A percentile compares a stretch with the other conserved stretches of the same genome.
Evolutionary conservation across 2,329 filamentous ascomycete species (phyloP).

Genomic region (Tolypocladium ovalisporum): DNA sequence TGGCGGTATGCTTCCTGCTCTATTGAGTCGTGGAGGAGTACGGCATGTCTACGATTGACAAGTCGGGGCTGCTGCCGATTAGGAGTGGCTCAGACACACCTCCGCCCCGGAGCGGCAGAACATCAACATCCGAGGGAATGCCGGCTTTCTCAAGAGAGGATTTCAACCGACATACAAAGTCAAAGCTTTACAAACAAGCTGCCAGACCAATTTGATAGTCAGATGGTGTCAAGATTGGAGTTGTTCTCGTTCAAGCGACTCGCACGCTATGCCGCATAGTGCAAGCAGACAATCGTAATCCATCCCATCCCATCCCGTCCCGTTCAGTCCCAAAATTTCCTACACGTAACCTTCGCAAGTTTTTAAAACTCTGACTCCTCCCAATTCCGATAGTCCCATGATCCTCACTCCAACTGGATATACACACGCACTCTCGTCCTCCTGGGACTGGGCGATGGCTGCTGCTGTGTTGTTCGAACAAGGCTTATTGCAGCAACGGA

Average conservation of each 20-base stretch:
- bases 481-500: background rate
- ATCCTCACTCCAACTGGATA: background rate
- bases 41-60: background rate
- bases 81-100: background rate
- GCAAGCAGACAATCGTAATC: background rate
- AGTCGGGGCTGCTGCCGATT: background rate
- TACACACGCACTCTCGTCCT: background rate
- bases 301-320: background rate
- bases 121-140: background rate
- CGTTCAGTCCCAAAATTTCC: background rate
- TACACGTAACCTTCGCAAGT: background rate
- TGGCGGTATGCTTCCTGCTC: background rate
- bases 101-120: background rate
- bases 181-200: background rate
- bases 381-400: background rate
- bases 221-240: background rate
- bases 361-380: background rate
- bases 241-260: background rate
- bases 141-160: background rate
- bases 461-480: background rate
- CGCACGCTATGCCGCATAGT: background rate
- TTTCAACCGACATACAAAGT: background rate
- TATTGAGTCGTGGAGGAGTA: background rate
- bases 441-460: background rate
- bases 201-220: background rate